Evolutionary conservation across 1,139 yeast species (phyloP), one percentile per base, ranked within the genome.

Genomic region (Saccharomyces hybrid): DNA sequence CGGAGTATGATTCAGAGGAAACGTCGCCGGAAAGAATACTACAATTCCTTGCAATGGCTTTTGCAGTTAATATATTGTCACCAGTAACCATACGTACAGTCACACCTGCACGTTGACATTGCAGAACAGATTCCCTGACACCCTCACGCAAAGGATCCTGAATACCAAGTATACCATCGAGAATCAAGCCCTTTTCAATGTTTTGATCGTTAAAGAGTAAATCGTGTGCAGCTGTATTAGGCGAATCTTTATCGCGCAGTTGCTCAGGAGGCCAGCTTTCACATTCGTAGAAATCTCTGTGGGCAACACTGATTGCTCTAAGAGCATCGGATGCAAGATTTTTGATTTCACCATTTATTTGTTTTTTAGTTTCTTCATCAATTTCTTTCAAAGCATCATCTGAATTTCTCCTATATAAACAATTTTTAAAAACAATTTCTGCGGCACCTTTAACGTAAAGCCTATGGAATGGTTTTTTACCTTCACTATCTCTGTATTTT

Each of bases 31-130:
- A 71, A 52, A 89, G 73, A 56, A 93, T 93, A 54, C 93, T 88
- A 75, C 98, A 95, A 57, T 84, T 84, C 60, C 78, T 77, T 4
- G 97, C 89, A 61, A 93, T 93, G 0, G 98, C 95, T 62, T 81
- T 82, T 6, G 99, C 99, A 5, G 99, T 93, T 51, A 82, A 75
- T 57, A 91, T 70, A 67, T 91, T 91, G 70, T 93, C 99, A 71
- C 99, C 99, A 26, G 99, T 93, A 52, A 93, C 97, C 99, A 93
- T 93, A 64, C 97, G 80, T 28, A 93, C 98, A 30, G 86, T 81
- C 16, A 93, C 98, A 54, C 99, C 98, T 0, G 99, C 98, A 47
- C 76, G 76, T 62, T 83, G 84, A 73, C 99, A 93, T 67, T 85
- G 86, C 38, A 78, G 76, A 23, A 93, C 97, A 1, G 99, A 96